Evolutionary conservation across 148 eudicot genomes (phyloP), one percentile per base, ranked within the genome.

Genomic region (Chenopodium quinoa): DNA sequence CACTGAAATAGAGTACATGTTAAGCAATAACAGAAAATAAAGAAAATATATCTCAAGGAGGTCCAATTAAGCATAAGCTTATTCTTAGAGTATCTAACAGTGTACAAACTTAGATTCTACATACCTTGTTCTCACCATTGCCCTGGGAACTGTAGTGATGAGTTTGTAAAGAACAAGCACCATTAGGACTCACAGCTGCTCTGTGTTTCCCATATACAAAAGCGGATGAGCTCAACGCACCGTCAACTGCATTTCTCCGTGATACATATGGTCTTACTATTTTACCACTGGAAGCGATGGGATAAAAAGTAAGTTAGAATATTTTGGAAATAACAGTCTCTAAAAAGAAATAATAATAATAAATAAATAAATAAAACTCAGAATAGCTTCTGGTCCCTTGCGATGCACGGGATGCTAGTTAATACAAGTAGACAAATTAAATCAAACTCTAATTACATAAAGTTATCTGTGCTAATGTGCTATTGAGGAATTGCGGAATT

Each of bases 1-100:
- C 90, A 92, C 88, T 71, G 86, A 62, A 64, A 74, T 47, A 52
- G 63, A 50, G 63, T 25, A 83, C 79, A 79, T 40, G 81, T 81
- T 79, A 74, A 81, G 73, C 58, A 66, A 77, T 44, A 25, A 46
- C 75, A 56, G 69, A 25, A 73, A 73, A 50, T 37, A 4, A 76
- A 72, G 64, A 27, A 44, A 44, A 68, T 7, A 4, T 40, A 83
- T 29, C 65, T 66, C 63, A 79, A 66, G n/a, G 27, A 79, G 48
- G 44, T 70, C 29, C 32, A 73, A 47, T 11, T 22, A n/a, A 77
- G 22, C 80, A 62, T 44, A 71, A n/a, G 12, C 44, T 40, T 6
- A 46, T 5, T 32, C 2, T 44, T 48, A 52, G 16, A 79, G 4
- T 8, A 58, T 5, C 71, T 56, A 44, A 60, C 40, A 32, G 17